Conservation (phyloP, 2,329 filamentous ascomycete genomes). For the Phaeosphaeriaceae sp. region DNA sequence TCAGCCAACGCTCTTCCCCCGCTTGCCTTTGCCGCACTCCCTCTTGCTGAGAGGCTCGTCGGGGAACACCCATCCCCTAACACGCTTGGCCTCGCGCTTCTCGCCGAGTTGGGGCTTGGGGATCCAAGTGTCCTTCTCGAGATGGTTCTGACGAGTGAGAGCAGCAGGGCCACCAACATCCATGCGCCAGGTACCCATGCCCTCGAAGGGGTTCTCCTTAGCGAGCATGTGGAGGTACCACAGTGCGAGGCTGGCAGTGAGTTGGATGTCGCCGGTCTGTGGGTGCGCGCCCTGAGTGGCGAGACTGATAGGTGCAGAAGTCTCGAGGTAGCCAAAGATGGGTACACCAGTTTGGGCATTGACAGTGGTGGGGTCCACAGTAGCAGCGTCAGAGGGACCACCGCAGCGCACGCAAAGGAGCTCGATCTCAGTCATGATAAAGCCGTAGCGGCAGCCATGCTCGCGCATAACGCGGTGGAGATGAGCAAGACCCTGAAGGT, state of each 20-base stretch:
- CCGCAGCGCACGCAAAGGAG: constrained; percentile 88
- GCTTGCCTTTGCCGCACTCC: constrained; percentile 58
- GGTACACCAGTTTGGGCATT: constrained; percentile 64
- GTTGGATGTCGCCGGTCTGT: constrained; percentile 53
- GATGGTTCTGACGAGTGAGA: constrained; percentile 72
- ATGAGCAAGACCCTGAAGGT: constrained; percentile 84
- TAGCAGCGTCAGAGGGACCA: constrained; percentile 44
- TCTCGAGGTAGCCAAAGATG: constrained; percentile 88
- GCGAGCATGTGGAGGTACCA: constrained; percentile 81
- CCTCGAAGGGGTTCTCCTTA: constrained; percentile 64
- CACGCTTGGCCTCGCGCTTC: constrained; percentile 78
- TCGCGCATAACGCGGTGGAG: constrained; percentile 93
- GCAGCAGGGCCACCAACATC: constrained; percentile 80
- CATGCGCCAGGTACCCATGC: constrained; percentile 69
- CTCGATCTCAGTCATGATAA: constrained; percentile 96
- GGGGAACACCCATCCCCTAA: constrained; percentile 76
- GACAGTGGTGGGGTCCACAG: constrained; percentile 45
- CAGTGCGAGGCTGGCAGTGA: constrained; percentile 76
- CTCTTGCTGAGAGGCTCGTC: constrained; percentile 76
- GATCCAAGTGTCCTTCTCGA: constrained; percentile 77
- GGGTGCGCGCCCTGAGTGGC: constrained; percentile 48
- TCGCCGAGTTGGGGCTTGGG: constrained; percentile 73
- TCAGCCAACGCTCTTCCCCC: constrained; percentile 32
- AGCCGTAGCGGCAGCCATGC: constrained; percentile 90
- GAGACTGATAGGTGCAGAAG: constrained; percentile 65